Evolutionary conservation across 352 stramenopile species (phyloP).

Genomic region (Phytophthora cajani): DNA sequence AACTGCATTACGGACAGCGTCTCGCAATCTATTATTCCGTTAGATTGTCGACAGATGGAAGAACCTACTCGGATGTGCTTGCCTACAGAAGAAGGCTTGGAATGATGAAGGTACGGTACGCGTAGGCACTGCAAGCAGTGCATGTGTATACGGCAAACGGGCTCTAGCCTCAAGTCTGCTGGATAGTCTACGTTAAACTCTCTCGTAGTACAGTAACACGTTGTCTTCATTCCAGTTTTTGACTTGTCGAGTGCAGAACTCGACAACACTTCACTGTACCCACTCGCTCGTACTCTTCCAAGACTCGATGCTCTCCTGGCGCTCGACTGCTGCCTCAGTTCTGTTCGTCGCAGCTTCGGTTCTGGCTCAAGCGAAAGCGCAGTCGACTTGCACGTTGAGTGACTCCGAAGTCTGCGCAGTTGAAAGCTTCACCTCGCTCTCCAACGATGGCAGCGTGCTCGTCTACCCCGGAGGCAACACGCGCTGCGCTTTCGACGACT

Average conservation of each 20-base stretch:
- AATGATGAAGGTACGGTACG: background rate
- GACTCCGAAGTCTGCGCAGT: constrained; percentile 32
- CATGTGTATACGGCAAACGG: constrained; percentile 2
- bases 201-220: background rate
- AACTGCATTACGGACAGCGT: background rate
- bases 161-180: background rate
- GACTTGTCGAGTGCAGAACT: constrained; percentile 2
- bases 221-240: constrained; percentile 12
- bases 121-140: background rate
- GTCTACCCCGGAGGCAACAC: constrained; percentile 60
- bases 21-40: background rate
- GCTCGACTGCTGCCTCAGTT: constrained; percentile 2
- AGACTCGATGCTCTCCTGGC: constrained; percentile 14
- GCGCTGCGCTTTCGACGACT: constrained; percentile 60
- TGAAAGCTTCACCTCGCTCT: constrained; percentile 31
- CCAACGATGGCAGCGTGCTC: constrained; percentile 39
- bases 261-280: background rate
- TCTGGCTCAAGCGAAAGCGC: constrained; percentile 1
- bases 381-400: constrained; percentile 31
- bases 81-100: background rate
- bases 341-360: constrained; percentile 15
- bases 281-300: background rate
- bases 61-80: constrained; percentile 17
- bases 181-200: constrained; percentile 3
- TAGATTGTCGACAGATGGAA: background rate